Conservation (phyloP, 73 alveolate genomes). For the Tetrahymena thermophila region DNA sequence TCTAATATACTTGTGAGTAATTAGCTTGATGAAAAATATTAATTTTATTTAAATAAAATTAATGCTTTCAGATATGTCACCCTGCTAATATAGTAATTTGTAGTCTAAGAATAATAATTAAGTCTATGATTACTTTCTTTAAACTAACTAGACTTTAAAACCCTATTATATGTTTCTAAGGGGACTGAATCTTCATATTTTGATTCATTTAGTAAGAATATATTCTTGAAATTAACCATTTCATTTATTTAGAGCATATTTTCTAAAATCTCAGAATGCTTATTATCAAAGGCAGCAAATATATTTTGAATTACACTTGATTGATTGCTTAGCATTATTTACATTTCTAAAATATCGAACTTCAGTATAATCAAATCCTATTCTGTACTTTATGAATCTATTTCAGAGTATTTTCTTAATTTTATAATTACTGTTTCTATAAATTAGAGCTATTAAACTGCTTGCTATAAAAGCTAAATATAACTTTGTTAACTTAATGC, state of each 20-base stretch:
- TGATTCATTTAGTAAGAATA: neutral
- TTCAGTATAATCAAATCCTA: neutral
- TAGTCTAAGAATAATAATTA: neutral
- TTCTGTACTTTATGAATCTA: neutral
- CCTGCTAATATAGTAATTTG: neutral
- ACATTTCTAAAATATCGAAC: neutral
- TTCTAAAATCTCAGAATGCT: no score
- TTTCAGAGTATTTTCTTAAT: neutral
- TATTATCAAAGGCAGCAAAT: no score
- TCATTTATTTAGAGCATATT: neutral
- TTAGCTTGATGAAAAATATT: neutral
- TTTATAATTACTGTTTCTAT: neutral
- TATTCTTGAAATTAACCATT: neutral
- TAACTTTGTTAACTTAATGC: no score
- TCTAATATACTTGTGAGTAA: neutral
- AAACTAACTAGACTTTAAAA: neutral
- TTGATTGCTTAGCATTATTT: neutral
- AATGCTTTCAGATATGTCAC: neutral
- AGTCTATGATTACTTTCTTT: neutral
- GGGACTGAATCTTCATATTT: neutral
- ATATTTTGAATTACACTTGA: neutral
- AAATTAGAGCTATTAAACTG: neutral
- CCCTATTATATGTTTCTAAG: neutral
- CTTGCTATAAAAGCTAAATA: no score
- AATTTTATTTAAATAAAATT: neutral